These are phyloP conservation scores for Phalaenopsis aphrodite DNA, from an alignment of 106 monocot species.

Conservation along the genomic window DNA sequence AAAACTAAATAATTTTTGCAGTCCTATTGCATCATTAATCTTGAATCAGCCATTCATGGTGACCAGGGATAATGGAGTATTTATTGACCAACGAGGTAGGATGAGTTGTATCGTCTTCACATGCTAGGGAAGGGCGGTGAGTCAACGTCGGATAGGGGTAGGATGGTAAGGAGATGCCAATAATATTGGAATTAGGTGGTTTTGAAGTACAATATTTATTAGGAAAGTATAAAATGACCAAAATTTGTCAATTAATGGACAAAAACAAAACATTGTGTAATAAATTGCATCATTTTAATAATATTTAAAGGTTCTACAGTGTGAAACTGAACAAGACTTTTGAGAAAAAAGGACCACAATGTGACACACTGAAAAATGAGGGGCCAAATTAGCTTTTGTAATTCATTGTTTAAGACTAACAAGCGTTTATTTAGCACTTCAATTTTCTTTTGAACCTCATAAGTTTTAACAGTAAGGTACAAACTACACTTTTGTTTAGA, in stretches of 20 bases:
- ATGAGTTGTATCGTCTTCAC: neutral
- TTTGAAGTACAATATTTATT: neutral
- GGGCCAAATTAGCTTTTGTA: neutral
- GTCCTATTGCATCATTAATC: neutral
- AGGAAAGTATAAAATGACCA: neutral
- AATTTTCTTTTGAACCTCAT: neutral
- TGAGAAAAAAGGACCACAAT: neutral
- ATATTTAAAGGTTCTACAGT: neutral
- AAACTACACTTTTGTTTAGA: neutral
- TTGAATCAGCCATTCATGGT: neutral
- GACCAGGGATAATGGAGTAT: neutral
- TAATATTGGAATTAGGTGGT: neutral
- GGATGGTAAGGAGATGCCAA: neutral
- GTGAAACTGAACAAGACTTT: neutral
- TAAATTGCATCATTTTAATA: neutral
- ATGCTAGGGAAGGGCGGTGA: neutral
- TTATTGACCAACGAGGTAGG: neutral
- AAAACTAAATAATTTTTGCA: neutral
- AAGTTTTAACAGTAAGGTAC: neutral
- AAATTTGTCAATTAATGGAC: neutral
- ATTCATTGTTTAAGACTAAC: neutral
- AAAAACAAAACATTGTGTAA: neutral
- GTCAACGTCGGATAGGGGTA: neutral
- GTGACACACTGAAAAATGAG: neutral
- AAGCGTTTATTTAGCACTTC: neutral